Base-by-base conservation (phyloP, 495 filamentous ascomycete genomes). In the Podospora conica region DNA sequence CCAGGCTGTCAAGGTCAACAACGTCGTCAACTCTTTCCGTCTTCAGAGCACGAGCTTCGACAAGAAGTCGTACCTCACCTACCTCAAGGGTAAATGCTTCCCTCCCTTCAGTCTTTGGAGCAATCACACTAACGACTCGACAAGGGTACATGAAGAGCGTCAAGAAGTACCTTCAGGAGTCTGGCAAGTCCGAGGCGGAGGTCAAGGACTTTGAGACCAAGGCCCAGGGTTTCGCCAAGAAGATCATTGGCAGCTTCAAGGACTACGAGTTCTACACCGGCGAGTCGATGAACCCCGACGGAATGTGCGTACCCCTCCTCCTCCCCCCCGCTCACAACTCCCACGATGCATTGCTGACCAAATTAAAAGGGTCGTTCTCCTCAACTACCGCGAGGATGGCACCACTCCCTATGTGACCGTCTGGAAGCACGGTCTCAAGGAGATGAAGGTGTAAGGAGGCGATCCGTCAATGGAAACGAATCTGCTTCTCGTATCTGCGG, bases 331-430 rank as follows among this genome's bases (percentile, higher is more conserved):
- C n/a, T n/a, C n/a, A n/a, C n/a, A n/a, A n/a, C 23, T 40, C 7
- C 24, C 18, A 58, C 63, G 3, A 15, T 7, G 53, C 61, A 31
- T 68, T 20, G 23, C 65, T 70, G 15, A 68, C 74, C 78, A 77
- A 31, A 48, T 58, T 59, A 27, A 24, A 67, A 96, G 92, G 92
- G 85, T 96, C 73, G 84, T 95, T 64, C 91, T 97, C 63, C 88
- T 97, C 76, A 94, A 98, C 83, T 98, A 96, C 84, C 92, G 94
- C 73, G 93, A 96, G 75, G 96, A 98, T 71, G 95, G 95, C 77
- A 78, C 89, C 66, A 98, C 94, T 27, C 95, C 95, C 40, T 98
- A 82, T 73, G 83, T 97, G 63, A 88, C 85, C 66, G 81, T 96
- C 83, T 98, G 95, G 96, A 97, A 97, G 86, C 89, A 97, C 79